These are phyloP conservation scores for Nigrograna mackinnonii DNA, from an alignment of 2,329 filamentous ascomycete species.

Conservation along the genomic window DNA sequence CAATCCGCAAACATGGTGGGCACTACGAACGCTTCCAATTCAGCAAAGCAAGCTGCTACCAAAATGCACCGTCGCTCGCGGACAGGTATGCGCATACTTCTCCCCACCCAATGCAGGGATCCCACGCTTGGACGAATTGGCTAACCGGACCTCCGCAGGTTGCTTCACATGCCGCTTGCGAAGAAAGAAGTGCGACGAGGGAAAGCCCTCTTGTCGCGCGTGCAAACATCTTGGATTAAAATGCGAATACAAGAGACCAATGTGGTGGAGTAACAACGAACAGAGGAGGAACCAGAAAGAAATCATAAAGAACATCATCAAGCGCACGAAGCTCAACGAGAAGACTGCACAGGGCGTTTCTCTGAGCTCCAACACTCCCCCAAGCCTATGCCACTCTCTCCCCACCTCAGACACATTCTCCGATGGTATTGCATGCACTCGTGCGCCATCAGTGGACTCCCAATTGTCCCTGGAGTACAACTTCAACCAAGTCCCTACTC, in stretches of 20 bases:
- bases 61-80: conserved; percentile 94
- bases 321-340: conserved; percentile 91
- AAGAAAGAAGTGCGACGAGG: conserved; percentile 72
- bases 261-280: conserved; percentile 97
- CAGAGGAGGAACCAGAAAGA: conserved; percentile 87
- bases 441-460: conserved; percentile 79
- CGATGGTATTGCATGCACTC: conserved; percentile 69
- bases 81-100: conserved; percentile 72
- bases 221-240: conserved; percentile 75
- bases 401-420: conserved; percentile 81
- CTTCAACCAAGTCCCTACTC: conserved; percentile 66
- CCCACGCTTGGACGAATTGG: conserved; percentile 32
- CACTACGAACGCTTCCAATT: conserved; percentile 53
- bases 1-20: conserved; percentile 54
- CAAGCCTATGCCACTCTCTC: conserved; percentile 78
- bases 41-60: conserved; percentile 61
- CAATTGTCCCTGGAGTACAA: conserved; percentile 67
- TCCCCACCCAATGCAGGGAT: conserved; percentile 38
- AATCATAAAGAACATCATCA: conserved; percentile 95
- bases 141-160: conserved; percentile 52
- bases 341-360: conserved; percentile 65
- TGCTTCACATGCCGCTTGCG: conserved; percentile 71
- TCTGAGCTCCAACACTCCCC: conserved; percentile 66
- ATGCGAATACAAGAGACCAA: conserved; percentile 95
- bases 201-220: conserved; percentile 65